Conservation (phyloP, 352 stramenopile species). For the Globisporangium paroecandrum region DNA sequence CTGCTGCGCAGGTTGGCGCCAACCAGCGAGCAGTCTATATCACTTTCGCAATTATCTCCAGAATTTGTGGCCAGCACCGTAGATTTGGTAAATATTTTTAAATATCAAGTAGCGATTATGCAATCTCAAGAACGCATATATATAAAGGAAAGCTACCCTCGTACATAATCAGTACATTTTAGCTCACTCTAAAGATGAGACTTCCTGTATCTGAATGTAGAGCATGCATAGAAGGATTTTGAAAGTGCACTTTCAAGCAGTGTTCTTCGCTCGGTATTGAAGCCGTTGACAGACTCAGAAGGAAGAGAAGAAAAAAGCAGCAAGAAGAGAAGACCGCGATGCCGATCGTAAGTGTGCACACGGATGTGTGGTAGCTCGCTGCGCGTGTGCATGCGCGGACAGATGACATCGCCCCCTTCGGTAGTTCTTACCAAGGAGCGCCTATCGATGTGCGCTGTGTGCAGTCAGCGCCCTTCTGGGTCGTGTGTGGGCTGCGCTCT, state of each 20-base stretch:
- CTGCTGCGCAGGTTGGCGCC: conserved; percentile 5
- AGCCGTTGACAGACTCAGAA: conserved; percentile 7
- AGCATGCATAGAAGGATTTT: neutral
- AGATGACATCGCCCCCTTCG: neutral
- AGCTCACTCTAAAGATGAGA: neutral
- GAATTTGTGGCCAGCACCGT: neutral
- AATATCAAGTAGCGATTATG: neutral
- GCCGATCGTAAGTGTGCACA: conserved; percentile 16
- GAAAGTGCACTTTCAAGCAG: neutral
- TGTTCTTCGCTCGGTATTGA: neutral
- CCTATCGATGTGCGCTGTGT: neutral
- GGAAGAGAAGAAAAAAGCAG: neutral
- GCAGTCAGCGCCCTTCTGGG: neutral
- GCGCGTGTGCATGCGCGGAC: neutral
- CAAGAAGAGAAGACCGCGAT: neutral
- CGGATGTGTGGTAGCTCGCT: neutral
- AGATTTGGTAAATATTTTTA: neutral
- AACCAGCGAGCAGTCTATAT: conserved; percentile 1
- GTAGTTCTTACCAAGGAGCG: neutral
- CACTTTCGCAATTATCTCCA: neutral
- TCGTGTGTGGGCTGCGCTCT: neutral
- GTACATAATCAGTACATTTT: neutral
- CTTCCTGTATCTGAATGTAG: neutral
- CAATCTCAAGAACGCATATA: neutral
- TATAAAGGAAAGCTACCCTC: neutral